Evolutionary conservation across 305 asterid species (phyloP).

Genomic region (Rubia peregrina): DNA sequence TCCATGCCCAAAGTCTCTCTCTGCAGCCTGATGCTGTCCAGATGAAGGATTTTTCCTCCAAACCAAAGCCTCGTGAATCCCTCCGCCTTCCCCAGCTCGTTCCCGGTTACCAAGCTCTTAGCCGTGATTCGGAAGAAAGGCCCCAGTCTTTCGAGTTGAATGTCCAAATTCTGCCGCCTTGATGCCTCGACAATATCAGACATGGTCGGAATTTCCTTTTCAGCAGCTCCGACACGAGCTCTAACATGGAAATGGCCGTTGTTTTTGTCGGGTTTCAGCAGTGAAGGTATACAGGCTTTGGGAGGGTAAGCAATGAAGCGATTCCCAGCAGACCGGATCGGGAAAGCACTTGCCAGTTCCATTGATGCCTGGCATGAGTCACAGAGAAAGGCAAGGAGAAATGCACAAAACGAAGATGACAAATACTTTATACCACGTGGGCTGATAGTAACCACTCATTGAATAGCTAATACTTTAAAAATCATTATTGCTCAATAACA

Average conservation of each 20-base stretch:
- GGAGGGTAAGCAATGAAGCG: conserved; percentile 14
- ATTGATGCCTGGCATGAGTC: conserved; percentile 1
- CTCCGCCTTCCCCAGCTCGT: conserved; percentile 70
- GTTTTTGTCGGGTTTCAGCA: neutral
- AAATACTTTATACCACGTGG: conserved; percentile 6
- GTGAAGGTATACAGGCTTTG: conserved; percentile 19
- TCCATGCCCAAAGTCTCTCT: conserved; percentile 71
- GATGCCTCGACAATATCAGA: conserved; percentile 64
- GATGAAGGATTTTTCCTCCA: conserved; percentile 69
- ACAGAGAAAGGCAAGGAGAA: neutral
- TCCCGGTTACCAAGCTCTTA: conserved; percentile 32
- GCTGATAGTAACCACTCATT: neutral
- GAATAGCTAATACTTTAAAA: neutral
- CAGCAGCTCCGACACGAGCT: conserved; percentile 12
- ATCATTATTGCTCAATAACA: neutral
- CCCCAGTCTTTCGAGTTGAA: conserved; percentile 58
- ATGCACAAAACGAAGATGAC: neutral
- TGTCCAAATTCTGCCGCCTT: conserved; percentile 58
- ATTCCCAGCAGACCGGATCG: neutral
- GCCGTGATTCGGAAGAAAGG: conserved; percentile 86
- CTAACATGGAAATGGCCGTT: conserved; percentile 7
- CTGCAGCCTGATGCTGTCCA: conserved; percentile 62
- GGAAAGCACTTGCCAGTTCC: conserved; percentile 23
- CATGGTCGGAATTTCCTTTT: conserved; percentile 55
- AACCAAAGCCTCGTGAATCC: conserved; percentile 77